A percentile compares a stretch with the other conserved stretches of the same genome.
Evolutionary conservation across 2,329 filamentous ascomycete genomes (phyloP).

Genomic region (Exophiala mesophila): DNA sequence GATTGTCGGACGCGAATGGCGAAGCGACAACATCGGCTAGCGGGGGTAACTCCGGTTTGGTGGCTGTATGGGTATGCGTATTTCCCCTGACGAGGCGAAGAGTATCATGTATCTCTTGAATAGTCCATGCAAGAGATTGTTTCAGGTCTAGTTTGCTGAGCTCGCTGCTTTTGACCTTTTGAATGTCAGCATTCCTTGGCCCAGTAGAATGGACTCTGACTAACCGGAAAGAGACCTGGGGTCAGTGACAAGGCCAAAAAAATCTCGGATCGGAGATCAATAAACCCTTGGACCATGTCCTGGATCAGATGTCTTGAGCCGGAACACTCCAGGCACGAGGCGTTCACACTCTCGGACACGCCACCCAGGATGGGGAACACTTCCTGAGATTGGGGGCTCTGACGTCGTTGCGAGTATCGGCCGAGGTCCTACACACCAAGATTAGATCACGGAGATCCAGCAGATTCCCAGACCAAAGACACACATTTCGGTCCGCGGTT

Average conservation of each 20-base stretch:
- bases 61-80: constrained; percentile 6
- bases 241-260: constrained; percentile 15
- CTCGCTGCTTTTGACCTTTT: constrained; percentile 13
- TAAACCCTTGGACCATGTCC: constrained; percentile 19
- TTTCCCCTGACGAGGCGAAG: constrained; percentile 16
- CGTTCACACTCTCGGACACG: background rate
- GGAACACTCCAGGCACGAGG: constrained; percentile 20
- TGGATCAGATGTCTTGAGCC: constrained; percentile 17
- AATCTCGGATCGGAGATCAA: constrained; percentile 22
- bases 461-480: too few relatives aligned
- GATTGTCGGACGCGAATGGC: constrained; percentile 14
- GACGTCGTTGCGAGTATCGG: too few relatives aligned
- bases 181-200: constrained; percentile 17
- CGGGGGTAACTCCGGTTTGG: constrained; percentile 17
- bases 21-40: constrained; percentile 17
- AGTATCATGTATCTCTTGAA: constrained; percentile 17
- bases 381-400: background rate
- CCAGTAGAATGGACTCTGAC: too few relatives aligned
- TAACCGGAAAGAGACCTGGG: too few relatives aligned
- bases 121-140: constrained; percentile 20
- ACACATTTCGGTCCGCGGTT: background rate
- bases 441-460: too few relatives aligned
- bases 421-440: too few relatives aligned
- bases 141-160: constrained; percentile 23
- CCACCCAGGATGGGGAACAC: background rate